Evolutionary conservation across 2,329 filamentous ascomycete genomes (phyloP).

Genomic region (Diplodia mutila): DNA sequence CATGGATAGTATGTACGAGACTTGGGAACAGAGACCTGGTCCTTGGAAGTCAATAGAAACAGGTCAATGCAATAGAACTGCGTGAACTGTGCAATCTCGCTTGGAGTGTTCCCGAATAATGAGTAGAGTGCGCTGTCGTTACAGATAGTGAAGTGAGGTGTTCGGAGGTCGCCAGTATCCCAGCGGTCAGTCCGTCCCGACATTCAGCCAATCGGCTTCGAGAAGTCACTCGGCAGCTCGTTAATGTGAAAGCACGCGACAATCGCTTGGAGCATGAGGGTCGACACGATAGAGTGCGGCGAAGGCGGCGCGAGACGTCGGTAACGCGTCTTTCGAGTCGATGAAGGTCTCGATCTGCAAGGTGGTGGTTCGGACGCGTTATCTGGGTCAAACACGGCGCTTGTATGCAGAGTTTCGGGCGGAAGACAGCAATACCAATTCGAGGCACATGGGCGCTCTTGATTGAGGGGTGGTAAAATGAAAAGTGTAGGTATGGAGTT

Average conservation of each 20-base stretch:
- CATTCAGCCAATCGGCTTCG: conserved; percentile 3
- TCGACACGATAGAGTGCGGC: not conserved
- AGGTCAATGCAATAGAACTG: not conserved
- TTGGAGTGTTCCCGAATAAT: not conserved
- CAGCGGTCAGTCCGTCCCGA: not conserved
- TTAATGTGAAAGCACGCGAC: not conserved
- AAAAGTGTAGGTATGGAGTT: not conserved
- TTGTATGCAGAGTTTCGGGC: not conserved
- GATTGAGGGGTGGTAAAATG: not conserved
- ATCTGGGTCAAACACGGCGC: not conserved
- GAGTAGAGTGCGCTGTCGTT: not conserved
- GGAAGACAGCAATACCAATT: not conserved
- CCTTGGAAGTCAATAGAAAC: not conserved
- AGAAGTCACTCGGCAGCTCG: not conserved
- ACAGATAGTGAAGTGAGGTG: not conserved
- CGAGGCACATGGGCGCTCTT: not conserved
- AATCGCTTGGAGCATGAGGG: not conserved
- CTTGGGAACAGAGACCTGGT: not conserved
- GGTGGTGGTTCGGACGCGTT: not conserved
- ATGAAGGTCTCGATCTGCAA: not conserved
- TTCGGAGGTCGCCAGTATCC: not conserved
- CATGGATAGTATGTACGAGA: not conserved
- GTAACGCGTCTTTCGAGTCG: not conserved
- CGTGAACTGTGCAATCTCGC: not conserved
- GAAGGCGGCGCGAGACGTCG: not conserved